These are phyloP conservation scores for Pseudonectria buxi DNA, from an alignment of 2,329 filamentous ascomycete genomes.

Conservation along the genomic window DNA sequence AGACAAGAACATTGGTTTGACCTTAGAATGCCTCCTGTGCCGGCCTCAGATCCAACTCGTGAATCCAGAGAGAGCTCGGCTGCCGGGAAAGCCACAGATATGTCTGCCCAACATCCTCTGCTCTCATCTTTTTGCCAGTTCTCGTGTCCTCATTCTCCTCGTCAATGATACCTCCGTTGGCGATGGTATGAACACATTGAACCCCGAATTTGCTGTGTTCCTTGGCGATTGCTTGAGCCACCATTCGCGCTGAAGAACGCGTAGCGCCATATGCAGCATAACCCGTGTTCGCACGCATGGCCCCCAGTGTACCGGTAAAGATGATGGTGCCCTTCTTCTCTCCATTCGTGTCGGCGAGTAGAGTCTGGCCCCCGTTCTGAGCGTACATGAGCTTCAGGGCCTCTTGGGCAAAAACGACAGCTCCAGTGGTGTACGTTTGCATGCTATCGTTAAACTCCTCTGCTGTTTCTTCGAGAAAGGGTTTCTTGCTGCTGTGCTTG, in stretches of 20 bases:
- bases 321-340: conserved; percentile 51
- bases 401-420: conserved; percentile 49
- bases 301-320: conserved; percentile 50
- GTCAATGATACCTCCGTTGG: conserved; percentile 48
- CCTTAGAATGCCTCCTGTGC: too few relatives aligned
- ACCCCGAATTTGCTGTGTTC: conserved; percentile 51
- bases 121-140: conserved; percentile 49
- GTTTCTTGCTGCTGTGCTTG: conserved; percentile 47
- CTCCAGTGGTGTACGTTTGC: conserved; percentile 46
- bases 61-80: conserved; percentile 11
- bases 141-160: conserved; percentile 40
- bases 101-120: conserved; percentile 50
- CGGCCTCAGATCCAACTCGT: conserved; percentile 15
- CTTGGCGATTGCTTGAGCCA: conserved; percentile 48
- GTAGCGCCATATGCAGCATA: conserved; percentile 50
- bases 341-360: conserved; percentile 35
- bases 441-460: conserved; percentile 42
- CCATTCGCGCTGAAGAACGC: conserved; percentile 43
- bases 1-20: too few relatives aligned
- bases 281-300: conserved; percentile 45
- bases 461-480: conserved; percentile 47
- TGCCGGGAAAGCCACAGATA: conserved; percentile 38
- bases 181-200: conserved; percentile 53
- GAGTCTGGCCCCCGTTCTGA: conserved; percentile 40
- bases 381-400: conserved; percentile 43